Evolutionary conservation across 2,329 filamentous ascomycete species (phyloP).

Genomic region (Rasamsonia emersonii): DNA sequence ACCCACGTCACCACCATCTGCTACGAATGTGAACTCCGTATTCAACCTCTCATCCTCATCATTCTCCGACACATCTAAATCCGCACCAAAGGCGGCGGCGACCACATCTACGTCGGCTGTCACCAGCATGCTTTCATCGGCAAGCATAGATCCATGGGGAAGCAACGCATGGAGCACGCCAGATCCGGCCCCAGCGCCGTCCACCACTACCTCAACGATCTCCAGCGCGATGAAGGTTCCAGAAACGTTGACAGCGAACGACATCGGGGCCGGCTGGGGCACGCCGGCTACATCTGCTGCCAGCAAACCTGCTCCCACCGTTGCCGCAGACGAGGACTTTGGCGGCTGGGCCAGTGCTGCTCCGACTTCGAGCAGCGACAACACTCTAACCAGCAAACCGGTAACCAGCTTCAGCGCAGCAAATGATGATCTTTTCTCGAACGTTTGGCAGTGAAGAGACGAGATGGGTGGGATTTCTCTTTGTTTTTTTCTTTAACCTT

Average conservation of each 20-base stretch:
- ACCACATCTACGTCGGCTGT: constrained; percentile 37
- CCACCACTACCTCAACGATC: constrained; percentile 23
- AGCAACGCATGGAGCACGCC: constrained; percentile 71
- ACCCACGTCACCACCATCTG: constrained; percentile 28
- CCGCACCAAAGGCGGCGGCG: constrained; percentile 22
- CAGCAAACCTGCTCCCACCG: constrained; percentile 48
- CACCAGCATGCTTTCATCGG: constrained; percentile 27
- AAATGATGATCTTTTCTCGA: constrained; percentile 81
- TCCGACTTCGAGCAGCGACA: constrained; percentile 38
- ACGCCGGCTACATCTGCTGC: constrained; percentile 29
- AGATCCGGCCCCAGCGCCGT: constrained; percentile 44
- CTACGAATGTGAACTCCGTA: constrained; percentile 51
- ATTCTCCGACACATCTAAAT: constrained; percentile 35
- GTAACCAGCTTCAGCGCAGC: constrained; percentile 51
- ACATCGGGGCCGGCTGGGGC: constrained; percentile 61
- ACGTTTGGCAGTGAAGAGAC: constrained; percentile 71
- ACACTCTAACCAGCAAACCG: constrained; percentile 37
- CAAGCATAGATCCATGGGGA: constrained; percentile 68
- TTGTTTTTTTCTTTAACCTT: constrained; percentile 15
- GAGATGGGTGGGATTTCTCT: constrained; percentile 3
- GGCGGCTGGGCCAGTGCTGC: constrained; percentile 81
- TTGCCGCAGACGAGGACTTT: constrained; percentile 88
- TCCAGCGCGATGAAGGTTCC: constrained; percentile 33
- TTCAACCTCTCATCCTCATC: constrained; percentile 67
- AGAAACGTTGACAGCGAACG: constrained; percentile 45